Base-by-base conservation (phyloP, 345 rosid species). In the Bruguiera parviflora region DNA sequence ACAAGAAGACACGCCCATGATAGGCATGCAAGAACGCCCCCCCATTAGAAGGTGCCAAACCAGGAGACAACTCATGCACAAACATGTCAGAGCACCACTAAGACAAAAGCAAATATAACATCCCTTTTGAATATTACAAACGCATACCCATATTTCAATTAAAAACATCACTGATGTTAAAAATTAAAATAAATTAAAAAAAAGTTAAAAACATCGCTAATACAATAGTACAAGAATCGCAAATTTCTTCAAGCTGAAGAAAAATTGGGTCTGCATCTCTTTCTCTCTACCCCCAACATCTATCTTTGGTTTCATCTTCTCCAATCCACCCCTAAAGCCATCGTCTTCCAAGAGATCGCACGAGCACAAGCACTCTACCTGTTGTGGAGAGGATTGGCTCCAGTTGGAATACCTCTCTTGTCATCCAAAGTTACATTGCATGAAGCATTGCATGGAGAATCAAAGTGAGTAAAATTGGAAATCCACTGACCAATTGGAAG, bases 311-410 rank as follows among this genome's bases (percentile, higher is more conserved):
- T 53, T 53, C 58, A 8, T 53, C 43, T 37, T 53, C 58, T 53
- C 11, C 25, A 21, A 53, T 53, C 21, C 21, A 53, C 8, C 13
- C 13, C 58, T 8, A 37, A 37, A 37, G 8, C 43, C 43, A 37
- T 37, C 1, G 8, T 2, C 43, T 37, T 37, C 61, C 59, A 8
- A 1, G 24, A 55, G 9, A 56, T 10, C 15, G 1, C 47, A 31
- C 5, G n/a, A 18, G 35, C 0, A 3, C 13, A 21, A 46, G 58
- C 8, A 6, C 8, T 61, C 72, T 75, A 75, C 72, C 73, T 71
- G 79, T 82, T 82, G 46, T 82, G 85, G 19, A 82, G 73, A 49
- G 85, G 85, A 74, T 82, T 79, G 25, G 83, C 65, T 52, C 83
- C 85, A 6, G 81, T 58, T 6, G 85, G 85, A 3, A 77, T 53